Evolutionary conservation across 495 filamentous ascomycete genomes (phyloP).

Genomic region (Aspergillus campestris): DNA sequence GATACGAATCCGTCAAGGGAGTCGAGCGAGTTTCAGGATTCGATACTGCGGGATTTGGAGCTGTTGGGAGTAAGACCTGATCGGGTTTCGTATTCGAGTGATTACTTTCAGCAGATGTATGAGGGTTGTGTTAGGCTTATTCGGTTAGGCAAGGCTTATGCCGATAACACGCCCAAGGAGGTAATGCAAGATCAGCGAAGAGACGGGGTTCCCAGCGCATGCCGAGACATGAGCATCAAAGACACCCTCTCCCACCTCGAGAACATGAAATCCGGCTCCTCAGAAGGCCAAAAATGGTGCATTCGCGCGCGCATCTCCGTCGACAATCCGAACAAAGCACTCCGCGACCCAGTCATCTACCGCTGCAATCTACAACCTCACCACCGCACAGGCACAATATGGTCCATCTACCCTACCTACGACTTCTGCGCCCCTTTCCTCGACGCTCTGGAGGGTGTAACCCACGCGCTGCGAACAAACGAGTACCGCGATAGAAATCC

Average conservation of each 20-base stretch:
- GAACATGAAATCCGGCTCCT: constrained; percentile 65
- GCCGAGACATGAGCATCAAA: constrained; percentile 55
- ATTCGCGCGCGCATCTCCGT: constrained; percentile 71
- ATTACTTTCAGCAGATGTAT: constrained; percentile 74
- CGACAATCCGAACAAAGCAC: constrained; percentile 62
- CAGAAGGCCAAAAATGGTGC: constrained; percentile 53
- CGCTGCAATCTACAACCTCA: constrained; percentile 59
- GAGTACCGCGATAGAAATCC: constrained; percentile 90
- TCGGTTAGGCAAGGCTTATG: constrained; percentile 67
- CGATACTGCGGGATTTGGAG: constrained; percentile 65
- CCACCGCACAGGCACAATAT: constrained; percentile 69
- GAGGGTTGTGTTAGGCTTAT: constrained; percentile 61
- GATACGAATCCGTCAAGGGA: constrained; percentile 81
- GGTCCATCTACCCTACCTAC: constrained; percentile 87
- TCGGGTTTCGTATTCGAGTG: constrained; percentile 59
- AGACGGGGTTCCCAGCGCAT: constrained; percentile 56
- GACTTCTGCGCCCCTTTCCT: constrained; percentile 80
- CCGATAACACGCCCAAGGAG: constrained; percentile 69
- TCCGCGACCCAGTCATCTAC: constrained; percentile 80
- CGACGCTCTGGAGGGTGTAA: constrained; percentile 74
- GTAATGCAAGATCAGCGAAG: constrained; percentile 64
- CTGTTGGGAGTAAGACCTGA: constrained; percentile 70
- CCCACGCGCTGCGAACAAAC: constrained; percentile 77
- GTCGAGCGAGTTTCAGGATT: constrained; percentile 72
- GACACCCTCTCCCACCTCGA: constrained; percentile 66